A percentile compares a stretch with the other conserved stretches of the same genome.
phyloP scores from a whole-genome alignment of 768 basidiomycete species.

The Mycena indigotica region DNA sequence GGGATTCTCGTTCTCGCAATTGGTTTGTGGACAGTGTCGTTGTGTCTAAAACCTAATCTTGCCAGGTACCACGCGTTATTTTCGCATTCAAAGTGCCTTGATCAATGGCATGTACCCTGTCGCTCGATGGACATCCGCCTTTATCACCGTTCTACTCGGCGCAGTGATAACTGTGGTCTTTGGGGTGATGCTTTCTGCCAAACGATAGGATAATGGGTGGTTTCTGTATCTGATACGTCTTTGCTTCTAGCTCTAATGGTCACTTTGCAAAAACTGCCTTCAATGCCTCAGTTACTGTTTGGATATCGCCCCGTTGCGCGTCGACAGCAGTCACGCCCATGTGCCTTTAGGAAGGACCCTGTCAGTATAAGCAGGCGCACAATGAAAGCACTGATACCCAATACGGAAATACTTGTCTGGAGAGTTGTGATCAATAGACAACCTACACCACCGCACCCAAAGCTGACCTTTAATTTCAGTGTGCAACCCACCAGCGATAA shows the following conservation, averaged over 20 bases:
- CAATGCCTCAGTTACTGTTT: constrained; percentile 68
- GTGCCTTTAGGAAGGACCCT: constrained; percentile 64
- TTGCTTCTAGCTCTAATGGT: neutral
- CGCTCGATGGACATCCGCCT: constrained; percentile 36
- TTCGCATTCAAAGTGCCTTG: constrained; percentile 40
- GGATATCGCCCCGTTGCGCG: constrained; percentile 68
- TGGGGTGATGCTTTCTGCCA: constrained; percentile 33
- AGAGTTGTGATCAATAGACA: constrained; percentile 12
- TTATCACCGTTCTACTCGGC: constrained; percentile 34
- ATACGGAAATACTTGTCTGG: constrained; percentile 90
- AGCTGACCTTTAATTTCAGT: constrained; percentile 73
- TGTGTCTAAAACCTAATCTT: neutral
- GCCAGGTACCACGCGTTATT: constrained; percentile 41
- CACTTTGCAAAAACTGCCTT: constrained; percentile 49
- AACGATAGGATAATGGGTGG: neutral
- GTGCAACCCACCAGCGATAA: constrained; percentile 89
- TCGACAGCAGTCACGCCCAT: constrained; percentile 90
- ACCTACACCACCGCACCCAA: constrained; percentile 1
- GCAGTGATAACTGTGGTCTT: constrained; percentile 39
- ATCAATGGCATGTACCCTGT: constrained; percentile 43
- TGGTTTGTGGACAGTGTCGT: constrained; percentile 24
- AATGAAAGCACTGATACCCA: constrained; percentile 49
- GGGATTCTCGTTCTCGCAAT: constrained; percentile 36
- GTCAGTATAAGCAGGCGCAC: too few relatives aligned
- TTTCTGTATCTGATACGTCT: neutral